A percentile compares a stretch with the other conserved stretches of the same genome.
phyloP scores from a whole-genome alignment of 1,139 yeast species.

The Candida tropicalis region DNA sequence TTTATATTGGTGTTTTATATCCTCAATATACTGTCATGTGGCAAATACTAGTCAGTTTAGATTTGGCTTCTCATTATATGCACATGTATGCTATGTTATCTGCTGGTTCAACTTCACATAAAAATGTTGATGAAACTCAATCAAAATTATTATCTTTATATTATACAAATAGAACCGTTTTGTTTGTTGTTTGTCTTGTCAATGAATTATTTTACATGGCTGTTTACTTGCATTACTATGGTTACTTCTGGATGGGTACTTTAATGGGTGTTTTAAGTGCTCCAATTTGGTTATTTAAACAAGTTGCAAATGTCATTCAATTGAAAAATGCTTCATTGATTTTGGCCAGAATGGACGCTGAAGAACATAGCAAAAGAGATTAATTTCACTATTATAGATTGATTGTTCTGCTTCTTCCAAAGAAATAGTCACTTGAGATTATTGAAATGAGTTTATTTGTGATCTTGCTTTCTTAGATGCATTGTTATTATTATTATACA shows the following conservation, averaged over 20 bases:
- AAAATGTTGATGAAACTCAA: slow-evolving; percentile 73
- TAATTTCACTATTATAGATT: not conserved
- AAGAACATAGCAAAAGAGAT: slow-evolving; percentile 32
- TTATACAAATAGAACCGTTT: slow-evolving; percentile 81
- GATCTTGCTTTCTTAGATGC: slow-evolving; percentile 1
- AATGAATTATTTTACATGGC: slow-evolving; percentile 94
- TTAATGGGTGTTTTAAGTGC: slow-evolving; percentile 63
- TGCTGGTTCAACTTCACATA: slow-evolving; percentile 81
- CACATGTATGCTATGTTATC: slow-evolving; percentile 96
- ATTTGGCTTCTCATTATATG: slow-evolving; percentile 94
- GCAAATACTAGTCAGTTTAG: slow-evolving; percentile 85
- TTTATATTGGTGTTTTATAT: slow-evolving; percentile 79
- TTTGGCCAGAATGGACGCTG: slow-evolving; percentile 81
- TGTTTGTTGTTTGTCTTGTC: slow-evolving; percentile 87
- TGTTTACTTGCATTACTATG: slow-evolving; percentile 72
- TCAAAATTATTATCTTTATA: slow-evolving; percentile 77
- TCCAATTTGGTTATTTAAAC: slow-evolving; percentile 92
- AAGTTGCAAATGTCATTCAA: slow-evolving; percentile 87
- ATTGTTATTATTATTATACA: slow-evolving; percentile 1
- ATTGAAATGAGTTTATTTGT: not conserved
- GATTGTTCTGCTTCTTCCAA: no score
- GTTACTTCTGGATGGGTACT: slow-evolving; percentile 69
- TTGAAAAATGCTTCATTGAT: slow-evolving; percentile 80
- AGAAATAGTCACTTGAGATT: not conserved
- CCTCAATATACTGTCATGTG: slow-evolving; percentile 69